Conservation (phyloP, 1,284 basidiomycete species). For the Pyrrhoderma lamaoense region DNA sequence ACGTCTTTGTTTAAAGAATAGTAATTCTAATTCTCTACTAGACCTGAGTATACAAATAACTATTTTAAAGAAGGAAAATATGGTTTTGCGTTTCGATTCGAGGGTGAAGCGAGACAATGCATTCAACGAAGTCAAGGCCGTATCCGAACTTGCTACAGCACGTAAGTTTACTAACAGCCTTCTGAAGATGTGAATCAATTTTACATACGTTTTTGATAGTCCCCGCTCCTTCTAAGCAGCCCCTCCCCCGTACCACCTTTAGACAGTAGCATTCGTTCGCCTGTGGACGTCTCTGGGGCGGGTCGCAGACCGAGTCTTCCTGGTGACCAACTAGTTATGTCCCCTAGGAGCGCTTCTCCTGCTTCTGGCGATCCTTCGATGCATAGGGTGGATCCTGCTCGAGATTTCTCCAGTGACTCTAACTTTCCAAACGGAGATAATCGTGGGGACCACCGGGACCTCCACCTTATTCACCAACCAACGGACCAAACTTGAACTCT, state of each 20-base stretch:
- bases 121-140: slow-evolving; percentile 73
- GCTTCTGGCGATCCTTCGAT: slow-evolving; percentile 22
- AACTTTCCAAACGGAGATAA: not conserved
- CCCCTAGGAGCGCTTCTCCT: slow-evolving; percentile 20
- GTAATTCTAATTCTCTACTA: slow-evolving; percentile 24
- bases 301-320: slow-evolving; percentile 21
- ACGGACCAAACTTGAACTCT: not conserved
- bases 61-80: slow-evolving; percentile 85
- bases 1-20: slow-evolving; percentile 12
- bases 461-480: slow-evolving; percentile 12
- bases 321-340: slow-evolving; percentile 13
- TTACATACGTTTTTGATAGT: slow-evolving; percentile 31
- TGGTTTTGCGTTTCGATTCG: slow-evolving; percentile 65
- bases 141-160: slow-evolving; percentile 72
- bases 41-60: slow-evolving; percentile 70
- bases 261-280: slow-evolving; percentile 15
- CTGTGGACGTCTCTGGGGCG: slow-evolving; percentile 19
- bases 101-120: slow-evolving; percentile 58
- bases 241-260: slow-evolving; percentile 51
- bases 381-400: slow-evolving; percentile 12
- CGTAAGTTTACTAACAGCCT: slow-evolving; percentile 41
- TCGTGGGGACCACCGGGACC: slow-evolving; percentile 2
- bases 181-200: not conserved
- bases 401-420: not conserved
- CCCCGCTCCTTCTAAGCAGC: slow-evolving; percentile 49